Evolutionary conservation across 1,284 basidiomycete genomes (phyloP), one percentile per base, ranked within the genome.

Genomic region (Retiboletus flavoniger): DNA sequence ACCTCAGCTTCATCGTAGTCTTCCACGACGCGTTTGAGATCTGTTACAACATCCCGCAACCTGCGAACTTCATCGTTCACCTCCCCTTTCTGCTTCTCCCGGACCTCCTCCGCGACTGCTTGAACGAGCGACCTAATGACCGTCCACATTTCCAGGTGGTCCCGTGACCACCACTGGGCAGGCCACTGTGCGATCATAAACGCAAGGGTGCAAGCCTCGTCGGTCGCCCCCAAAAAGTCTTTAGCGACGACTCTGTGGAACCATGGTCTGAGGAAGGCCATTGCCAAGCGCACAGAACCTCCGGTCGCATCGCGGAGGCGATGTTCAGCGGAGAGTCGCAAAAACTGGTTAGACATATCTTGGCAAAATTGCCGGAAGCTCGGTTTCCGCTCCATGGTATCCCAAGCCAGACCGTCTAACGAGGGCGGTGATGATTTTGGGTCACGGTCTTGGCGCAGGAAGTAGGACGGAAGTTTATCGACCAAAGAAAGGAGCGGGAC

Each of bases 291-390:
- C 11, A 87, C 83, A 1, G 87, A 81, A 17, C 83, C 82, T 21
- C 78, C 76, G 1, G 87, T 86, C 3, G 85, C 80, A 63, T 87
- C 87, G 31, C 80, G 78, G 50, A 87, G 67, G 29, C 81, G 80
- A 44, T 75, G 73, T 51, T 85, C 82, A 28, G 73, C 60, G 2
- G 82, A 72, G 53, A 81, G 74, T 47, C 73, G 76, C 40, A 83
- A 69, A 72, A 89, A 90, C 26, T 77, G 75, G 41, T 78, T 78
- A 5, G 84, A 79, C 75, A 86, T 82, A 24, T 82, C 79, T 61
- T 81, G 80, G 70, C 87, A 89, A 69, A 90, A 89, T 50, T 81
- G 78, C 34, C 81, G 81, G 71, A 81, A 90, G 61, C 74, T 82
- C 13, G 78, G 75, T 64, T 83, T 84, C 63, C 78, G 80, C 38